Evolutionary conservation across 805 yeast species (phyloP).

Genomic region (Candida dendrica): DNA sequence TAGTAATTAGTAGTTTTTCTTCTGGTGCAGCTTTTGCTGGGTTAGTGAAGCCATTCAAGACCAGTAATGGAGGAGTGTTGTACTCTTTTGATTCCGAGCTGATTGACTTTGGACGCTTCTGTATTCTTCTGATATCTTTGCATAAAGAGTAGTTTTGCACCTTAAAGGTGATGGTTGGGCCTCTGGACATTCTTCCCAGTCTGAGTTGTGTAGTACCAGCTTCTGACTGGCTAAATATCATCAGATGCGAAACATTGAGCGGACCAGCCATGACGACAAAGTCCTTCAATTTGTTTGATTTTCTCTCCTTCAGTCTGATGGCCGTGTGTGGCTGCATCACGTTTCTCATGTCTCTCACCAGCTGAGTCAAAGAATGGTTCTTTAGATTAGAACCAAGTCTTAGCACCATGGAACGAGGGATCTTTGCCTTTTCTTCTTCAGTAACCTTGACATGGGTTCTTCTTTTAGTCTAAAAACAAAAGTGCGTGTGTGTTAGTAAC

Average conservation of each 20-base stretch:
- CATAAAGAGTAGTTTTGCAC: slow-evolving; percentile 71
- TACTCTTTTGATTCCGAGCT: slow-evolving; percentile 57
- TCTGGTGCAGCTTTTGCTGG: slow-evolving; percentile 56
- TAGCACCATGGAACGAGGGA: slow-evolving; percentile 92
- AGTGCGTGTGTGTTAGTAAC: slow-evolving; percentile 7
- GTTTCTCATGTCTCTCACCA: slow-evolving; percentile 80
- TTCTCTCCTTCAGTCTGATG: slow-evolving; percentile 76
- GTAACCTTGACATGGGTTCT: slow-evolving; percentile 73
- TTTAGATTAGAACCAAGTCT: slow-evolving; percentile 71
- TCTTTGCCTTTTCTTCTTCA: slow-evolving; percentile 60
- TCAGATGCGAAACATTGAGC: slow-evolving; percentile 81
- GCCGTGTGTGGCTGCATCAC: slow-evolving; percentile 98
- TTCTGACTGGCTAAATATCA: slow-evolving; percentile 79
- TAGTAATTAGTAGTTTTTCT: slow-evolving; percentile 78
- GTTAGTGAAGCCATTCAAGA: slow-evolving; percentile 80
- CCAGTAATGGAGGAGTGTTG: slow-evolving; percentile 79
- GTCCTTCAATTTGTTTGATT: slow-evolving; percentile 81
- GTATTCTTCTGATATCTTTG: slow-evolving; percentile 66
- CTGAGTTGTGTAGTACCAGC: slow-evolving; percentile 79
- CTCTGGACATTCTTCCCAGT: slow-evolving; percentile 82
- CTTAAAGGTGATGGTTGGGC: slow-evolving; percentile 86
- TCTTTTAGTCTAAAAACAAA: slow-evolving; percentile 51
- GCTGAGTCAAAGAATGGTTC: slow-evolving; percentile 75
- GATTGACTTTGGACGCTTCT: slow-evolving; percentile 73
- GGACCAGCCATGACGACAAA: slow-evolving; percentile 99